Base-by-base conservation (phyloP, 225 moss, liverwort and hornwort genomes). In the Physcomitrium patens region DNA sequence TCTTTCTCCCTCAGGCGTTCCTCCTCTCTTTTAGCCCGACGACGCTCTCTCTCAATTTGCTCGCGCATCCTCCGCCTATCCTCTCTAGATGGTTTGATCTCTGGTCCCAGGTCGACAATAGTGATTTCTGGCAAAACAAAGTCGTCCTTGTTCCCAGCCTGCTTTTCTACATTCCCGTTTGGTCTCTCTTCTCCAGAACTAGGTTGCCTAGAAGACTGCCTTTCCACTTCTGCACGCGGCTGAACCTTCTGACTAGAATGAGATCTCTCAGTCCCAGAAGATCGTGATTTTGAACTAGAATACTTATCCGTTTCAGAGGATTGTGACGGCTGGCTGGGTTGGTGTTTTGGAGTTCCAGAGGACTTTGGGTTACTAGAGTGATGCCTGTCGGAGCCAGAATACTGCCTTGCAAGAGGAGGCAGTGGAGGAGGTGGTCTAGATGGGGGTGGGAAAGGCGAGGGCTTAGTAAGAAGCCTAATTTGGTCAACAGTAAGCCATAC, bases 401-500 rank as follows among this genome's bases (percentile, higher is more conserved):
- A 68, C 55, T 63, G 62, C 50, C 63, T 28, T 50, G 16, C 15
- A 73, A 73, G 31, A 52, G 82, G 82, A 26, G 60, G 57, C 27
- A 86, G 86, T 17, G 70, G 61, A 11, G 88, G 84, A 15, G 91
- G 91, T 13, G 82, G 83, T 60, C 91, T 81, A 10, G 86, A 74
- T 37, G 91, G 91, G 54, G 88, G 91, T 18, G 83, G 83, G 23
- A 71, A 65, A 13, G 65, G 11, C 12, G 82, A 91, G 9, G 91
- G 91, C 75, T 80, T 66, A 5, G 91, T 91, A 48, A 86, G 60
- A 10, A 91, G 88, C 80, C 72, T 82, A 62, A 85, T 42, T 46
- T 91, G 86, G 9, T 91, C 84, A 19, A 91, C 59, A 1, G 88
- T 91, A 52, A 88, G 49, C 91, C 88, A 73, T 7, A 63, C 53